Evolutionary conservation across 2,329 filamentous ascomycete species (phyloP).

Genomic region (Myrmaecium sp.): DNA sequence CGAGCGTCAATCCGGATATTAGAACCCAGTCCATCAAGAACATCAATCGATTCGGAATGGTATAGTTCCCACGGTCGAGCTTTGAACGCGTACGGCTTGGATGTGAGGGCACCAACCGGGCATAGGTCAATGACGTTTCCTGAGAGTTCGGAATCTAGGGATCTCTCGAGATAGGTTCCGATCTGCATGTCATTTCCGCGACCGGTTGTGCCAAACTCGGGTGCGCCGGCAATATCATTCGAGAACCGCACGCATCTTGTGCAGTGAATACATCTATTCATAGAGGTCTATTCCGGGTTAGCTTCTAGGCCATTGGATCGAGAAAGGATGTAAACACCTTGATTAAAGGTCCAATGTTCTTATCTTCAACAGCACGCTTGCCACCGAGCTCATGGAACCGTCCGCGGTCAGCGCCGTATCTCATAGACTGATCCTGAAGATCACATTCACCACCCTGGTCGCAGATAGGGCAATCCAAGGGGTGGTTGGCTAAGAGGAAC

Average conservation of each 20-base stretch:
- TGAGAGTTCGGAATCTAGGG: constrained; percentile 85
- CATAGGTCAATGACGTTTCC: constrained; percentile 97
- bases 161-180: constrained; percentile 90
- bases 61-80: constrained; percentile 94
- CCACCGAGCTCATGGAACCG: constrained; percentile 91
- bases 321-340: constrained; percentile 35
- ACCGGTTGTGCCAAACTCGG: constrained; percentile 84
- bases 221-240: constrained; percentile 90
- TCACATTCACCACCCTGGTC: constrained; percentile 99
- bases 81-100: constrained; percentile 95
- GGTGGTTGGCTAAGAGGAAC: constrained; percentile 90
- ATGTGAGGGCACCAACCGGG: constrained; percentile 89
- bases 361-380: constrained; percentile 97
- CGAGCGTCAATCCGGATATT: constrained; percentile 89
- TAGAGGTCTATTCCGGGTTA: constrained; percentile 51
- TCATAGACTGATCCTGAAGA: constrained; percentile 98
- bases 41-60: constrained; percentile 89
- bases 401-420: constrained; percentile 88
- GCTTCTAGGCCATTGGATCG: constrained; percentile 3
- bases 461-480: constrained; percentile 91
- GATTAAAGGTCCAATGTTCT: constrained; percentile 95
- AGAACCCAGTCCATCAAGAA: constrained; percentile 80
- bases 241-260: constrained; percentile 95
- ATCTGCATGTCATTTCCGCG: constrained; percentile 97
- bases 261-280: constrained; percentile 99